Evolutionary conservation across 176 grass and related monocot species (phyloP).

Genomic region (Olyra latifolia): DNA sequence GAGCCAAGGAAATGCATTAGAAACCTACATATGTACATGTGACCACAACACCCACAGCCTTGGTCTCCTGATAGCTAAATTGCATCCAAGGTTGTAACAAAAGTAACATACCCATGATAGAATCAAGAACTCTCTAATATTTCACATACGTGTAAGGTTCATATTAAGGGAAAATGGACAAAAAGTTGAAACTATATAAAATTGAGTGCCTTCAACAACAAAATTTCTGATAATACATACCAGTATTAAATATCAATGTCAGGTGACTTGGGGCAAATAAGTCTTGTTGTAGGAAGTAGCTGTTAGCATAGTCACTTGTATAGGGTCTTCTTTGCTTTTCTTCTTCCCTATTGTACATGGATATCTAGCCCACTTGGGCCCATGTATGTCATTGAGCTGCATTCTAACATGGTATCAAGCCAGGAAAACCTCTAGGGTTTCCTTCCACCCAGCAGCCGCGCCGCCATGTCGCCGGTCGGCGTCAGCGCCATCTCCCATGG

Average conservation of each 20-base stretch:
- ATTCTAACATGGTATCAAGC: no score
- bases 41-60: neutral
- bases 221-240: neutral
- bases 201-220: neutral
- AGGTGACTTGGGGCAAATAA: neutral
- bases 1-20: neutral
- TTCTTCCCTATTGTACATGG: no score
- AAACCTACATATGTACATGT: neutral
- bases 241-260: slow-evolving; percentile 8
- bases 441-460: no score
- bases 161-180: neutral
- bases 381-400: no score
- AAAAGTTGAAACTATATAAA: neutral
- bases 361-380: no score
- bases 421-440: no score
- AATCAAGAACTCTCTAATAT: neutral
- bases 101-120: neutral
- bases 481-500: no score
- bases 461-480: no score
- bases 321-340: no score
- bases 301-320: no score
- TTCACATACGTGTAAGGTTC: neutral
- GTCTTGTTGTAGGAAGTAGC: neutral
- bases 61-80: neutral
- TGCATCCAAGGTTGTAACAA: neutral